Evolutionary conservation across 345 rosid species (phyloP), one percentile per base, ranked within the genome.

Genomic region (Eucalyptus rudis): DNA sequence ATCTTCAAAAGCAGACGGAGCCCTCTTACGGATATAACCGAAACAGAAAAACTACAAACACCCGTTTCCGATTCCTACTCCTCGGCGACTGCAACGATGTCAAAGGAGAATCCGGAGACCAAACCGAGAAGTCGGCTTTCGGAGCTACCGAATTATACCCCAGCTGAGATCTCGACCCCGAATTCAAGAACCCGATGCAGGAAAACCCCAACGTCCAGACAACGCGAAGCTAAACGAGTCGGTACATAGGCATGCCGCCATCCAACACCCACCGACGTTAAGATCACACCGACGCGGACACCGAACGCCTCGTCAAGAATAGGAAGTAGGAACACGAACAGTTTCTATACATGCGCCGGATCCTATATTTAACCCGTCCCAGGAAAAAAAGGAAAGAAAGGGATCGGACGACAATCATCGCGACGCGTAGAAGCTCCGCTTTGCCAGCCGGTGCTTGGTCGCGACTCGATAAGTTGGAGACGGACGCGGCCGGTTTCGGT

Each of bases 1-100:
- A 98, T 98, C 96, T 93, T 97, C 51, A 24, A 76, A 90, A 11
- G n/a, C 40, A 16, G n/a, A 47, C 40, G 86, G 25, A 43, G 5
- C 52, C 25, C 49, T 20, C 22, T 33, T 24, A 10, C 66, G 1
- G 62, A 56, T 56, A 15, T 1, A 66, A 51, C 85, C 25, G 20
- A 64, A 64, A 68, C 52, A 25, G 85, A 7, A 27, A 50, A 59
- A 86, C 66, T 10, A 24, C 13, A 45, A 49, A 2, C 52, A 40
- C 50, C 54, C 59, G 62, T 50, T 51, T 50, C 3, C 29, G 36
- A n/a, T 49, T 1, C 54, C 10, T 0, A n/a, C 0, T 86, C 52
- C 2, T 27, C 10, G 7, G 58, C 44, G 7, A 31, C 19, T 6
- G 27, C 40, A 27, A 85, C 1, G 66, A 45, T 16, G 8, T 33